Base-by-base conservation (phyloP, 1,284 basidiomycete species). In the Leucoagaricus sp. region DNA sequence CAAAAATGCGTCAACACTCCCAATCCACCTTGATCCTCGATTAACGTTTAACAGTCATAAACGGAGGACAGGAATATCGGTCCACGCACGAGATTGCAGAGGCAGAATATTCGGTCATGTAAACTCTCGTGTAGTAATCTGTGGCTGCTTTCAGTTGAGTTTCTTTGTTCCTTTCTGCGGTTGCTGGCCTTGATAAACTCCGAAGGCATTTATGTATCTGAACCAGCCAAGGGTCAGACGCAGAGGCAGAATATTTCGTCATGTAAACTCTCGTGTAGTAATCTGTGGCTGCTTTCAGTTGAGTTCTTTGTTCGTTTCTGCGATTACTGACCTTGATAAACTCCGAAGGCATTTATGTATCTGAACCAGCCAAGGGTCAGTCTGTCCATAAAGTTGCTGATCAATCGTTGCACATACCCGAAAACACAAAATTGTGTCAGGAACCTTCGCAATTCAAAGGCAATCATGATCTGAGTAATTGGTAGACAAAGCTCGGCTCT, bases 1-100 rank as follows among this genome's bases (percentile, higher is more conserved):
- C 38, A 76, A 64, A 60, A 71, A 75, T 4, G 75, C 63, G 55
- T 76, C 73, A 15, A 71, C 65, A 26, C 74, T 72, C 2, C 75
- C 76, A 51, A 78, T 75, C 75, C 76, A 78, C 36, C 76, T 77
- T 34, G 51, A 23, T 25, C 34, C 4, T 3, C 17, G 31, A 15
- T 38, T 10, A 38, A n/a, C n/a, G n/a, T n/a, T n/a, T 38, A 15
- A 5, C 6, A 38, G 31, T 12, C 12, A 33, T 12, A 33, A 6
- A 7, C 17, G 0, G 19, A 34, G 7, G 34, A n/a, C 21, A 25
- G 13, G 4, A 4, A 38, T 8, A 4, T 25, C 3, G 28, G 9
- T 42, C 15, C 8, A 12, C 74, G 58, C 49, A 70, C 75, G 75
- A 70, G 40, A 77, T 71, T 2, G 66, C 55, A 21, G 74, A 75